Evolutionary conservation across 2,329 filamentous ascomycete species (phyloP), one percentile per base, ranked within the genome.

Genomic region (Didymella lethalis): DNA sequence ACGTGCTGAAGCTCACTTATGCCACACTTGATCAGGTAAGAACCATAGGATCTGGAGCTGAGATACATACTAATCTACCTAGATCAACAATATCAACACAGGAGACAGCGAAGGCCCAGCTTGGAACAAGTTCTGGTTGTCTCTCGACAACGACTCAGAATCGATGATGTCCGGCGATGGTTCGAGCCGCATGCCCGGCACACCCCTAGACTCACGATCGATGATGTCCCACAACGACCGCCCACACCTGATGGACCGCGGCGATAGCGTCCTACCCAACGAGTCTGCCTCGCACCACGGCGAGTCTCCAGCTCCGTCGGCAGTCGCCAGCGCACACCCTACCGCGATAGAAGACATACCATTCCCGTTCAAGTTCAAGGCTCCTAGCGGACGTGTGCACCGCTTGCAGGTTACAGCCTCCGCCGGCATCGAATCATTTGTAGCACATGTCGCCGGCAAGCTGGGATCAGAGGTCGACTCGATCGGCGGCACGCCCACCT

Each of bases 101-200:
- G 86, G 87, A 41, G 94, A 97, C 74, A 92, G 88, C 69, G 95
- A 99, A 79, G 95, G 95, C 0, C 95, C 95, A 5, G 95, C 95
- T 7, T 99, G 95, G 95, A 98, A 97, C 83, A 99, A 98, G 79
- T 99, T 99, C 82, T 99, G 95, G 95, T 84, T 98, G 66, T 98
- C 95, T 0, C 88, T 99, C 70, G 88, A 98, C 77, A 88, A 96
- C 70, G 94, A 97, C 77, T 94, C 93, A 14, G 95, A 98, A 79
- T 99, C 95, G 2, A 90, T 97, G 85, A 88, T 98, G 78, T 99
- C 95, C 59, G 95, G 93, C 60, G 92, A 96, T 57, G 91, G 90
- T 48, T 91, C 90, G 72, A 89, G 89, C 71, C 89, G 91, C 69
- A 82, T 69, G 75, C 87, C 82, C 71, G 87, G 84, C 51, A 88